phyloP scores from a whole-genome alignment of 1,284 basidiomycete species.

The Irpex sp. region DNA sequence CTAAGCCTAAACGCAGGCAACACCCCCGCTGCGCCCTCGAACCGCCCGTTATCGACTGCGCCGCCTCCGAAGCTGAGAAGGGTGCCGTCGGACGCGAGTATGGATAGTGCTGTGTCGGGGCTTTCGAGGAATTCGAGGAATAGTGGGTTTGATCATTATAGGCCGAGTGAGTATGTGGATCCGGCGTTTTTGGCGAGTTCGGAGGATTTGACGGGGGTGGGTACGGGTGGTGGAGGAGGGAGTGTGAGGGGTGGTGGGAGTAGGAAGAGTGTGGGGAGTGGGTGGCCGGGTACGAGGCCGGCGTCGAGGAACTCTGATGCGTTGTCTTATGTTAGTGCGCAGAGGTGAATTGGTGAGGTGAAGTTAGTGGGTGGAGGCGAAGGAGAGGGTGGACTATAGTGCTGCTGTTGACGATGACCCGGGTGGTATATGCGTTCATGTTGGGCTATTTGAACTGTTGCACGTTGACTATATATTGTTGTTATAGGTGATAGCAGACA shows the following conservation, averaged over 20 bases:
- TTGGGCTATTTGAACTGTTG: neutral
- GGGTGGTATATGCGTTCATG: no score
- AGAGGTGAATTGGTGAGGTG: neutral
- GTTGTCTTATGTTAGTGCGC: neutral
- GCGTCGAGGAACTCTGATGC: neutral
- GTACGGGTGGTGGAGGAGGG: conserved; percentile 15
- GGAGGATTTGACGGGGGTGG: conserved; percentile 17
- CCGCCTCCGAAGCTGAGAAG: conserved; percentile 16
- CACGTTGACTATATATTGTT: no score
- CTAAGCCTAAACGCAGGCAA: conserved; percentile 27
- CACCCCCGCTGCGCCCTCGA: conserved; percentile 19
- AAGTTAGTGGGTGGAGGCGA: no score
- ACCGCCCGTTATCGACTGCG: conserved; percentile 19
- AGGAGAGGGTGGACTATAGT: no score
- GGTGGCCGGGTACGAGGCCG: neutral
- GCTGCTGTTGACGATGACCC: no score
- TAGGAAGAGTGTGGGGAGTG: no score
- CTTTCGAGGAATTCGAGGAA: conserved; percentile 10
- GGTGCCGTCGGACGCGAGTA: conserved; percentile 22
- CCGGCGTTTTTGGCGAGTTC: conserved; percentile 28
- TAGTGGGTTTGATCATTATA: conserved; percentile 20
- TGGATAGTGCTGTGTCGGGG: conserved; percentile 22
- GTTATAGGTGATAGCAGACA: no score
- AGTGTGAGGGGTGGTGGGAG: no score
- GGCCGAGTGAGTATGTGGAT: conserved; percentile 24